phyloP scores from a whole-genome alignment of 169 alveolate genomes.

The Cryptosporidium parvum region DNA sequence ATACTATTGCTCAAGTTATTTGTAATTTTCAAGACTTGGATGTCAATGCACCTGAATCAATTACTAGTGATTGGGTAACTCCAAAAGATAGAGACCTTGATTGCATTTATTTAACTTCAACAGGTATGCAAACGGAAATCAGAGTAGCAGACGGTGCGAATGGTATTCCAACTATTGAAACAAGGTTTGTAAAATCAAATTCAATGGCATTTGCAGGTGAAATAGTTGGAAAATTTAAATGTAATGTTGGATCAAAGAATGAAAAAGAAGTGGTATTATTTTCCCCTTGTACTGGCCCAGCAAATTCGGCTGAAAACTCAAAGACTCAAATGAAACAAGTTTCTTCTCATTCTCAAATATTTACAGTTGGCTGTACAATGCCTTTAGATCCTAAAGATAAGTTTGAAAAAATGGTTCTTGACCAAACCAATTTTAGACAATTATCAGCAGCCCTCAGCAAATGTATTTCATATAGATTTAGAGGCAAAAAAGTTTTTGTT shows the following conservation, averaged over 20 bases:
- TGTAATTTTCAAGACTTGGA: slow-evolving; percentile 24
- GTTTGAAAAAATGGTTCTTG: neutral
- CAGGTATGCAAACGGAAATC: neutral
- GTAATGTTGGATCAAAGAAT: neutral
- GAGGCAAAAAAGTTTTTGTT: neutral
- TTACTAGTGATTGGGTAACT: slow-evolving; percentile 9
- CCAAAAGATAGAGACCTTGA: neutral
- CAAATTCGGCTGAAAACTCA: neutral
- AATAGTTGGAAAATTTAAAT: neutral
- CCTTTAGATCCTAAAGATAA: neutral
- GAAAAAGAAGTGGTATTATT: neutral
- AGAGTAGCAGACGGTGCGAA: slow-evolving; percentile 2
- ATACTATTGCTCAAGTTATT: slow-evolving; percentile 3
- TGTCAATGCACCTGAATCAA: neutral
- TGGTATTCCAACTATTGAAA: neutral
- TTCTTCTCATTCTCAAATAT: neutral
- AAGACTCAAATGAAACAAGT: neutral
- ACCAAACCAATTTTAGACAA: neutral
- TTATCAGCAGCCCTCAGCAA: neutral
- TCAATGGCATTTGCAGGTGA: slow-evolving; percentile 31
- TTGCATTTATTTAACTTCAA: neutral
- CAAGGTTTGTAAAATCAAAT: neutral
- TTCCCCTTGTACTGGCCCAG: slow-evolving; percentile 35
- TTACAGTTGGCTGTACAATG: slow-evolving; percentile 5
- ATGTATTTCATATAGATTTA: neutral